A percentile compares a stretch with the other conserved stretches of the same genome.
phyloP scores from a whole-genome alignment of 225 moss, liverwort and hornwort species.

The Bryoerythrophyllum caledonicum region DNA sequence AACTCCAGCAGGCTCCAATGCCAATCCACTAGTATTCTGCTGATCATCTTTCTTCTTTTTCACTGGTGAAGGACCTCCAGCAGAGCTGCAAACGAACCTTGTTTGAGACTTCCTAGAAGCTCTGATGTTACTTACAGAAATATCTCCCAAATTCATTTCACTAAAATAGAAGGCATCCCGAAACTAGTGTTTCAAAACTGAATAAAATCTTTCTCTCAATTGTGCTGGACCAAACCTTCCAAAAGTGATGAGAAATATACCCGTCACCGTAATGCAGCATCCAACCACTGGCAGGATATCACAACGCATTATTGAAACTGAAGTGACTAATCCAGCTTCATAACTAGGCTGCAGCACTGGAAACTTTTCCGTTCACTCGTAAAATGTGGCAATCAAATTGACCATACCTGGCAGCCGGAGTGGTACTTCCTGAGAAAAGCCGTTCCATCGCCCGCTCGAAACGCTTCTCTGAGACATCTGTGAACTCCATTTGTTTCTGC shows the following conservation, averaged over 20 bases:
- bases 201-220: constrained; percentile 5
- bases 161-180: not conserved
- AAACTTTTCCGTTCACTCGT: not conserved
- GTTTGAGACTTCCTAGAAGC: constrained; percentile 20
- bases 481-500: constrained; percentile 40
- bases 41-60: constrained; percentile 43
- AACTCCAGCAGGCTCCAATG: constrained; percentile 36
- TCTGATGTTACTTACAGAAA: not conserved
- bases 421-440: constrained; percentile 62
- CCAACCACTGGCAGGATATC: constrained; percentile 1
- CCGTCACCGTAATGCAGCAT: constrained; percentile 11
- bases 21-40: constrained; percentile 33
- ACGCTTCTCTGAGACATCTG: constrained; percentile 66
- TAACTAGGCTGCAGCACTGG: constrained; percentile 3
- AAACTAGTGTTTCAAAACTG: not conserved
- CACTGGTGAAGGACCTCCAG: constrained; percentile 56
- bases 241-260: constrained; percentile 4
- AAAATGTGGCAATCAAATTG: constrained; percentile 18
- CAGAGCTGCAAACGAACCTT: constrained; percentile 60
- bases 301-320: constrained; percentile 6
- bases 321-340: constrained; percentile 5
- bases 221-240: constrained; percentile 6
- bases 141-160: not conserved
- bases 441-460: constrained; percentile 87
- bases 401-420: constrained; percentile 71